phyloP scores from a whole-genome alignment of 2,329 filamentous ascomycete species.

The Sclerotinia nivalis region DNA sequence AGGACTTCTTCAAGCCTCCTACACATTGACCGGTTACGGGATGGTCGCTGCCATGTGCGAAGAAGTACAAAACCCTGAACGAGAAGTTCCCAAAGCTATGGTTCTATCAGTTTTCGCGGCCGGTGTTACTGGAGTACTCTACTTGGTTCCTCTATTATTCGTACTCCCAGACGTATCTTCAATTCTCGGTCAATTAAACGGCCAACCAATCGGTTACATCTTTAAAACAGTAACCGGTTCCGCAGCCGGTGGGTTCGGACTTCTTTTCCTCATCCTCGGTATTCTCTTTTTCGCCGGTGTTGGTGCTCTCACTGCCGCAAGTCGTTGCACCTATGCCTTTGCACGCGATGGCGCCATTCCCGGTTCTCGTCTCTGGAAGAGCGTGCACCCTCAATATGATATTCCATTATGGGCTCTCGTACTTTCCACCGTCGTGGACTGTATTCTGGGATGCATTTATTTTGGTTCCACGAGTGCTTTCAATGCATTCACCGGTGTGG shows the following conservation, averaged over 20 bases:
- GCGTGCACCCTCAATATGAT: constrained; percentile 64
- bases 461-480: constrained; percentile 77
- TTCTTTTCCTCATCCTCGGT: constrained; percentile 74
- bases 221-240: constrained; percentile 69
- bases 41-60: constrained; percentile 69
- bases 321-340: constrained; percentile 74
- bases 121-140: constrained; percentile 64
- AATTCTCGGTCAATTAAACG: constrained; percentile 66
- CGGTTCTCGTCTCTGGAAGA: constrained; percentile 64
- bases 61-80: constrained; percentile 67
- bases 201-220: constrained; percentile 73
- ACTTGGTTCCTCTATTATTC: constrained; percentile 74
- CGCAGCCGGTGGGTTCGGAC: constrained; percentile 68
- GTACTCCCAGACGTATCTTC: constrained; percentile 67
- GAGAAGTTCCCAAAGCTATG: constrained; percentile 71
- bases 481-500: constrained; percentile 77
- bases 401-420: constrained; percentile 70
- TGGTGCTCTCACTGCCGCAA: constrained; percentile 72
- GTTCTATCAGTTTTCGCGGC: constrained; percentile 68
- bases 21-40: constrained; percentile 44
- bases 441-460: constrained; percentile 74
- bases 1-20: constrained; percentile 63
- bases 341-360: constrained; percentile 74
- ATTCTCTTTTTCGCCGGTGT: constrained; percentile 77
- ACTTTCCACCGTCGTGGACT: constrained; percentile 68